Percentiles rank a stretch among this genome's conserved stretches.
Evolutionary conservation across 768 basidiomycete species (phyloP).

Genomic region (Suillus clintonianus): DNA sequence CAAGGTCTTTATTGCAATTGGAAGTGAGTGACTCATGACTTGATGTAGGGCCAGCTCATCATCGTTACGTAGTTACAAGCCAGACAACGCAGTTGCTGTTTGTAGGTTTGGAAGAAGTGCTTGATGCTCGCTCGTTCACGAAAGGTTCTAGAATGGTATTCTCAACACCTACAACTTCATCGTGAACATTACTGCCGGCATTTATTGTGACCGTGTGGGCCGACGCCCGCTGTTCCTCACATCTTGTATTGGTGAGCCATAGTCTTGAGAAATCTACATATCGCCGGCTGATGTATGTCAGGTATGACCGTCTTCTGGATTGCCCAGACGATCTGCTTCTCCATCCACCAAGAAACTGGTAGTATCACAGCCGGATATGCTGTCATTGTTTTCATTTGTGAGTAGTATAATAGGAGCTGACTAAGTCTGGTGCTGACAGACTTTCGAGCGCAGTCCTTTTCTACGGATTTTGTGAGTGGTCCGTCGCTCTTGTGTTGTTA

Average conservation of each 20-base stretch:
- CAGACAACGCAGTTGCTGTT: constrained; percentile 44
- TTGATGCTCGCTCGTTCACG: background rate
- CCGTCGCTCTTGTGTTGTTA: background rate
- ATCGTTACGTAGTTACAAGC: constrained; percentile 37
- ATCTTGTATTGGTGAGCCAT: constrained; percentile 42
- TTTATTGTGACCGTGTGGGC: constrained; percentile 51
- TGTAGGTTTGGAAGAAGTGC: constrained; percentile 23
- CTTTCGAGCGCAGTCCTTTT: background rate
- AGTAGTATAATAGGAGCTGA: constrained; percentile 9
- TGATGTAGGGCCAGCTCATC: background rate
- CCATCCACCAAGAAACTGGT: constrained; percentile 31
- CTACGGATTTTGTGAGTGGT: constrained; percentile 32
- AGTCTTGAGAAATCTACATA: constrained; percentile 16
- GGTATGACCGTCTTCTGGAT: constrained; percentile 44
- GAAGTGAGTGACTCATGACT: constrained; percentile 32
- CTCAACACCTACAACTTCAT: constrained; percentile 59
- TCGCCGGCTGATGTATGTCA: constrained; percentile 37
- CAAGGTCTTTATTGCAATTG: constrained; percentile 54
- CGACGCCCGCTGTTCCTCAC: constrained; percentile 52
- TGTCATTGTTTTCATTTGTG: constrained; percentile 48
- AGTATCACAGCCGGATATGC: constrained; percentile 37
- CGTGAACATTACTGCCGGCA: constrained; percentile 49
- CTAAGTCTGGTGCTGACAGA: background rate
- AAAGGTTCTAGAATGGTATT: constrained; percentile 45
- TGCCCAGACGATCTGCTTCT: constrained; percentile 39